Conservation (phyloP, 1,284 basidiomycete genomes). For the Gymnopus androsaceus region DNA sequence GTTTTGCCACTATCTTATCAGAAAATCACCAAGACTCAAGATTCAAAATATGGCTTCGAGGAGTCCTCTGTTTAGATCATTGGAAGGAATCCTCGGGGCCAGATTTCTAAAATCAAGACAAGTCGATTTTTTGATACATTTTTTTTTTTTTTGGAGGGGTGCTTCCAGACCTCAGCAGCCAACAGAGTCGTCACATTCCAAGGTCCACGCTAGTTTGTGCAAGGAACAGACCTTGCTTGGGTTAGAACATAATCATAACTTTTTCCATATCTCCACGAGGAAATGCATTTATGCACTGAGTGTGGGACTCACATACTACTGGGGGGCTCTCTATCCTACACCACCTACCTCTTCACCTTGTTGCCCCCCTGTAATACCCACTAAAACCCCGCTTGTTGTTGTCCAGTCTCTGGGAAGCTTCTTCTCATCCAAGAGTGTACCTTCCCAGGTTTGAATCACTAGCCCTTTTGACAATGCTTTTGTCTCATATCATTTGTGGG, state of each 20-base stretch:
- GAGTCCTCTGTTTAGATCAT: too few species aligned
- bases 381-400: constrained; percentile 14
- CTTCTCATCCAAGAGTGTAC: not conserved
- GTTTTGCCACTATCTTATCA: too few species aligned
- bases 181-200: not conserved
- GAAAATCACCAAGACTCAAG: too few species aligned
- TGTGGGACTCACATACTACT: constrained; percentile 1
- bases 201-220: not conserved
- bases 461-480: constrained; percentile 4
- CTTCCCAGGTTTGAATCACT: constrained; percentile 2
- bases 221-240: not conserved
- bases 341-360: not conserved
- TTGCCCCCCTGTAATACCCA: constrained; percentile 4
- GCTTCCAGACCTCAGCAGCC: too few species aligned
- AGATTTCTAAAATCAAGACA: too few species aligned
- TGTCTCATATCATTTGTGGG: not conserved
- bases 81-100: too few species aligned
- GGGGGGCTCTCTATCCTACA: not conserved
- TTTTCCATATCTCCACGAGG: not conserved
- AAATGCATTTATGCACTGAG: constrained; percentile 10
- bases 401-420: constrained; percentile 4
- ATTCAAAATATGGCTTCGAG: too few species aligned
- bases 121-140: too few species aligned
- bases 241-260: not conserved
- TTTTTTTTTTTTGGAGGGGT: too few species aligned